Evolutionary conservation across 257 asterid genomes (phyloP).

Genomic region (Penstemon davidsonii): DNA sequence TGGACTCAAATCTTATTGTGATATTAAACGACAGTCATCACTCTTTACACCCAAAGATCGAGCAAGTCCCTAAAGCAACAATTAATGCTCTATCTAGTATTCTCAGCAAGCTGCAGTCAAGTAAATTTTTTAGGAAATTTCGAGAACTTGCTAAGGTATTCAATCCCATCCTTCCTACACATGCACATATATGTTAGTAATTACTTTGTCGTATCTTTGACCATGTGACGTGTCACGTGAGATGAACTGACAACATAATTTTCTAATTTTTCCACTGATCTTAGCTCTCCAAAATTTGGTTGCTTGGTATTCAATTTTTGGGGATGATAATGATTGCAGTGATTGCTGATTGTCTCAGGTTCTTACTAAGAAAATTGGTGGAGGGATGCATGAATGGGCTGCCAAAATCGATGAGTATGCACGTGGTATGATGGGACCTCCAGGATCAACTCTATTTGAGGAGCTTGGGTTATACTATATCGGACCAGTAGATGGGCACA

Average conservation of each 20-base stretch:
- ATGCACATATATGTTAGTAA: background rate
- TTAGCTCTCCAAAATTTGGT: slow-evolving; percentile 1
- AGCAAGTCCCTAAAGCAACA: slow-evolving; percentile 68
- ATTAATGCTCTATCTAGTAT: slow-evolving; percentile 65
- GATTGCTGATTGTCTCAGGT: slow-evolving; percentile 45
- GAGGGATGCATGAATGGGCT: slow-evolving; percentile 93
- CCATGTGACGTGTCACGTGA: background rate
- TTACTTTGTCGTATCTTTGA: background rate
- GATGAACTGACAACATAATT: background rate
- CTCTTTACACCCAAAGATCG: slow-evolving; percentile 66
- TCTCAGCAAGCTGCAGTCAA: slow-evolving; percentile 84
- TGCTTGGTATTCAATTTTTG: slow-evolving; percentile 8
- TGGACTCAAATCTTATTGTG: slow-evolving; percentile 85
- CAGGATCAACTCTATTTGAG: slow-evolving; percentile 90
- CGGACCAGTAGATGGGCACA: slow-evolving; percentile 94
- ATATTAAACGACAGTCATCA: slow-evolving; percentile 75
- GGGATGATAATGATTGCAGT: slow-evolving; percentile 24
- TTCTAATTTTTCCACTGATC: background rate
- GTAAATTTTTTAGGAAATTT: slow-evolving; percentile 67
- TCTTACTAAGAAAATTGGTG: slow-evolving; percentile 72
- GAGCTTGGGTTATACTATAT: slow-evolving; percentile 94
- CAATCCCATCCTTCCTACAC: slow-evolving; percentile 8
- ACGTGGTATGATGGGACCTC: slow-evolving; percentile 92
- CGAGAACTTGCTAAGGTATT: slow-evolving; percentile 88
- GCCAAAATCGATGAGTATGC: slow-evolving; percentile 94